Evolutionary conservation across 495 filamentous ascomycete species (phyloP).

Genomic region (Tetracladium setigerum): DNA sequence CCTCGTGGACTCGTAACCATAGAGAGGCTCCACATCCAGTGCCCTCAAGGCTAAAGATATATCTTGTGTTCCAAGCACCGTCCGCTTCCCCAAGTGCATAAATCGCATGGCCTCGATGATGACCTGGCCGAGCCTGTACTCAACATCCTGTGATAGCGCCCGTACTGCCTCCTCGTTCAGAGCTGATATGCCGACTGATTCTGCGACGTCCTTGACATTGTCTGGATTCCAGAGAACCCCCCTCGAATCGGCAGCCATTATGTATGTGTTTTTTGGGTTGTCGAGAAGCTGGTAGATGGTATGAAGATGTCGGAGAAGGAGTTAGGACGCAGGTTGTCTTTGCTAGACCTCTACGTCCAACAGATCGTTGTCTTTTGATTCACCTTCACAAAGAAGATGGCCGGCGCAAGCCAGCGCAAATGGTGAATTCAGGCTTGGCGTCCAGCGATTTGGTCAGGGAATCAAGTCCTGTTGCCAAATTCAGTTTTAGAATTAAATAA

Average conservation of each 20-base stretch:
- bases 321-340: too few species aligned
- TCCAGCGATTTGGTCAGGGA: too few species aligned
- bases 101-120: slow-evolving; percentile 89
- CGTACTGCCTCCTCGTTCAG: slow-evolving; percentile 77
- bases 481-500: too few species aligned
- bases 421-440: too few species aligned
- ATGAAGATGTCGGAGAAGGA: too few species aligned
- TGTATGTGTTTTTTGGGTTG: too few species aligned
- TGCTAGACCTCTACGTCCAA: too few species aligned
- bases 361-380: too few species aligned
- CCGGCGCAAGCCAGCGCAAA: too few species aligned
- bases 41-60: slow-evolving; percentile 73
- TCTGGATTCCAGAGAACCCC: slow-evolving; percentile 83
- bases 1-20: slow-evolving; percentile 86
- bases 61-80: slow-evolving; percentile 76
- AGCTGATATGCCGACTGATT: slow-evolving; percentile 79
- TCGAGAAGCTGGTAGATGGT: too few species aligned
- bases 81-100: slow-evolving; percentile 85
- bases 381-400: too few species aligned
- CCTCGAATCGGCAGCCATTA: slow-evolving; percentile 15
- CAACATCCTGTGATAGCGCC: slow-evolving; percentile 83
- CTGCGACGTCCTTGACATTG: slow-evolving; percentile 88
- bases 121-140: slow-evolving; percentile 87
- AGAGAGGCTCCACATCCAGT: slow-evolving; percentile 88
- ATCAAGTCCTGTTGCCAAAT: too few species aligned